phyloP scores from a whole-genome alignment of 2,329 filamentous ascomycete species.

The Calonectria montana region DNA sequence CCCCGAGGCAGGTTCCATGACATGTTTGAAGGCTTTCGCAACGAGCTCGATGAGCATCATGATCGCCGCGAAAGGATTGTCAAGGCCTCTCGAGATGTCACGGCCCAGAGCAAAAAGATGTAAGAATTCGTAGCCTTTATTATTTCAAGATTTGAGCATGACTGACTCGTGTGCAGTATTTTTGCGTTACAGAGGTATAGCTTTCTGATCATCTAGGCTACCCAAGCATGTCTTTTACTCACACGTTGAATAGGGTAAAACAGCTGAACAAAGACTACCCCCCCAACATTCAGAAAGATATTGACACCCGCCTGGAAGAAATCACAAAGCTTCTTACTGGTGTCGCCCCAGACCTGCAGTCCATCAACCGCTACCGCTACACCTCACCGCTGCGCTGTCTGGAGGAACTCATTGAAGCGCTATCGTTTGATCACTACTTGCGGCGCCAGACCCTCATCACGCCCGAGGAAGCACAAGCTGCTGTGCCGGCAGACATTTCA shows the following conservation, averaged over 20 bases:
- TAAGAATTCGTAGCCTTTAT: constrained; percentile 53
- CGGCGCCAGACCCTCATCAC: constrained; percentile 80
- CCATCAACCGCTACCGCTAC: constrained; percentile 87
- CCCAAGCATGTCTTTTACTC: constrained; percentile 22
- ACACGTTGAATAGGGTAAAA: constrained; percentile 67
- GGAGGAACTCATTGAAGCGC: constrained; percentile 94
- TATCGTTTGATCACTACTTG: constrained; percentile 91
- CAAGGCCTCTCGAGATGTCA: constrained; percentile 93
- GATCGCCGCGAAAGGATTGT: constrained; percentile 90
- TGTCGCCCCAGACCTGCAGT: constrained; percentile 79
- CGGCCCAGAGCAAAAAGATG: constrained; percentile 97
- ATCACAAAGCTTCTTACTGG: constrained; percentile 76
- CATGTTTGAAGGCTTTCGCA: constrained; percentile 88
- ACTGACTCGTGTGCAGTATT: constrained; percentile 45
- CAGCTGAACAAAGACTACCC: constrained; percentile 73
- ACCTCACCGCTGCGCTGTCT: constrained; percentile 82
- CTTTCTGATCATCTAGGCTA: background rate
- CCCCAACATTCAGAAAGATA: constrained; percentile 75
- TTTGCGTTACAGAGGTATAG: constrained; percentile 54
- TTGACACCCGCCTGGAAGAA: constrained; percentile 74
- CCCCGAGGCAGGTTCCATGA: constrained; percentile 64
- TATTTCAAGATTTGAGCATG: background rate
- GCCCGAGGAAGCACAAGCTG: constrained; percentile 66
- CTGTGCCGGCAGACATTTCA: constrained; percentile 64
- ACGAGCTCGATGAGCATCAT: constrained; percentile 93